A percentile compares a stretch with the other conserved stretches of the same genome.
Evolutionary conservation across 2,329 filamentous ascomycete species (phyloP).

Genomic region (Volutella citrinella): DNA sequence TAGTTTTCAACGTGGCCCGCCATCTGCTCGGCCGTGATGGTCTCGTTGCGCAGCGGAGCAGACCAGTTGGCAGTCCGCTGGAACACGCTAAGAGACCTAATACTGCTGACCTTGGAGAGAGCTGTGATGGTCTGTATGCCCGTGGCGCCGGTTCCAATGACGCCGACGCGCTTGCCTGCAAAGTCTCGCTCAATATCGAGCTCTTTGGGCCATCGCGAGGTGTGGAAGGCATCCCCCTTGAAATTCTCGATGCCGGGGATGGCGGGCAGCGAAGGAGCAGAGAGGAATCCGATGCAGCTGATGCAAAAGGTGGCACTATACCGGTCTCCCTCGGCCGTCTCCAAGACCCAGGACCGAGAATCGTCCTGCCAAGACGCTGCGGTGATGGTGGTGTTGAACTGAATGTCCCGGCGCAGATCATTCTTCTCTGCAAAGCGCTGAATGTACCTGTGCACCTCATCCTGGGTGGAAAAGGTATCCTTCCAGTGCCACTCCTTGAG

Average conservation of each 20-base stretch:
- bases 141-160: constrained; percentile 16
- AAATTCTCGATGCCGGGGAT: constrained; percentile 13
- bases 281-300: constrained; percentile 14
- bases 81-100: constrained; percentile 32
- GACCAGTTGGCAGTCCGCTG: constrained; percentile 27
- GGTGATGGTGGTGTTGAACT: constrained; percentile 10
- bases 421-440: constrained; percentile 38
- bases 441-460: constrained; percentile 41
- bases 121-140: constrained; percentile 17
- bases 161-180: constrained; percentile 10
- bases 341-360: constrained; percentile 6
- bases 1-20: constrained; percentile 10
- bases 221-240: constrained; percentile 10
- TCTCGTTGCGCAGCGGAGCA: constrained; percentile 17
- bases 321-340: not conserved
- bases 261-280: constrained; percentile 11
- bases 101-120: constrained; percentile 18
- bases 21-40: constrained; percentile 14
- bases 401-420: constrained; percentile 36
- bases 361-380: constrained; percentile 7
- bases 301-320: constrained; percentile 12
- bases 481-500: constrained; percentile 19
- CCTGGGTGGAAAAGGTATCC: constrained; percentile 37
- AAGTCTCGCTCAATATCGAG: constrained; percentile 4
- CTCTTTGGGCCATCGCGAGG: constrained; percentile 15